Base-by-base conservation (phyloP, 768 basidiomycete genomes). In the Boletus patriciae region DNA sequence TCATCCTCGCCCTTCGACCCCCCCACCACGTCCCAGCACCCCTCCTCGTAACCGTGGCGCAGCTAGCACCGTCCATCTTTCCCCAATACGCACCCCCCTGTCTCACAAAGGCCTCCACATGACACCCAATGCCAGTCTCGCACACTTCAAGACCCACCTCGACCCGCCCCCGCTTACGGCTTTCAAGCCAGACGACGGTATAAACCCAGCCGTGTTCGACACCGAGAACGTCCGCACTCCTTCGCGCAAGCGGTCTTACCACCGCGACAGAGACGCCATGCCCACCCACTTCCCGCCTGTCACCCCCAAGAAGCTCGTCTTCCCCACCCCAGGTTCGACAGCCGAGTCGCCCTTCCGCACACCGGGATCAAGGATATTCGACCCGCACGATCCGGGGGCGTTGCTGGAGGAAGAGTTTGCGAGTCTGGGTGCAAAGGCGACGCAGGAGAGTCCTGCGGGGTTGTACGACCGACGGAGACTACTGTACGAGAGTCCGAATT, bases 401-500 rank as follows among this genome's bases (percentile, higher is more conserved):
- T 63, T 90, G 42, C 74, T 92, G 23, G 87, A 90, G 46, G 90
- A 92, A 47, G 90, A 92, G 55, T 74, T 92, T 52, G 81, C 78
- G 46, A 75, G 85, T 54, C 70, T 83, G 55, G 77, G 78, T 4
- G 66, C 60, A 44, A 74, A 63, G 55, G 75, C 70, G 5, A 64
- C 70, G 29, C 79, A 78, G 21, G 85, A 86, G 36, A 90, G 87
- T 63, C 89, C 88, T 0, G 78, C 73, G 0, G 87, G 88, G 1
- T 64, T 90, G 48, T 92, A 83, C 68, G 90, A 84, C 60, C 78
- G 77, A 18, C 76, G 76, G 29, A 78, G 79, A 36, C 64, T 87
- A 60, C 65, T 91, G 62, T 92, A 90, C 62, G 85, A 89, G 60
- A 90, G 88, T 67, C 90, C 90, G n/a, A 84, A 81, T 46, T 58